A percentile compares a stretch with the other conserved stretches of the same genome.
These are phyloP conservation scores for Fusarium robinianum DNA, from an alignment of 2,329 filamentous ascomycete genomes.

Conservation along the genomic window DNA sequence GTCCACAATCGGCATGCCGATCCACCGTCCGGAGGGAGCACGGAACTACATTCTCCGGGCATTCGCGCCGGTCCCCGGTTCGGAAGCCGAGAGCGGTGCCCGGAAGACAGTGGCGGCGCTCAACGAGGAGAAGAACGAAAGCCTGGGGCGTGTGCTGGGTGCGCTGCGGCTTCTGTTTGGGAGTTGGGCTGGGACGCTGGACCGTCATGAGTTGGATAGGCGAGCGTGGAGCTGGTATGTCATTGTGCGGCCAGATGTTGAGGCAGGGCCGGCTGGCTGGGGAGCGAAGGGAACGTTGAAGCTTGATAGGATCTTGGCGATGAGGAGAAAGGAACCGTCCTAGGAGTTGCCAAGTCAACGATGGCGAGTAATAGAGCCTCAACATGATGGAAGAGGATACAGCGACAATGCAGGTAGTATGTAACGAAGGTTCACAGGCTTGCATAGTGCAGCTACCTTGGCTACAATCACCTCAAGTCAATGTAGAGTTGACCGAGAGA, in stretches of 20 bases:
- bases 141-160: slow-evolving; percentile 70
- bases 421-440: too few species aligned
- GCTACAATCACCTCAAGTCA: too few species aligned
- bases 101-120: slow-evolving; percentile 51
- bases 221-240: slow-evolving; percentile 85
- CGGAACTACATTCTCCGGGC: slow-evolving; percentile 60
- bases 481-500: too few species aligned
- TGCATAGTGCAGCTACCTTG: too few species aligned
- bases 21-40: slow-evolving; percentile 74
- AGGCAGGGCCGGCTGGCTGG: slow-evolving; percentile 76
- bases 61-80: slow-evolving; percentile 56
- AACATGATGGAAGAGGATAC: too few species aligned
- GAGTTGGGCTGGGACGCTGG: slow-evolving; percentile 73
- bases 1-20: slow-evolving; percentile 62
- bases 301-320: slow-evolving; percentile 66
- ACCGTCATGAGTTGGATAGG: slow-evolving; percentile 69
- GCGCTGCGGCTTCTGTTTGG: slow-evolving; percentile 72
- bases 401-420: too few species aligned
- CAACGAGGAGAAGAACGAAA: slow-evolving; percentile 67
- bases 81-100: slow-evolving; percentile 16
- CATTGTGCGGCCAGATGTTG: slow-evolving; percentile 74
- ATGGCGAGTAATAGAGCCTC: too few species aligned
- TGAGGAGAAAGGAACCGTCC: slow-evolving; percentile 47
- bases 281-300: slow-evolving; percentile 76
- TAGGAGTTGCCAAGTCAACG: not conserved